phyloP scores from a whole-genome alignment of 108 stramenopile genomes.

The Cyclotella baltica region DNA sequence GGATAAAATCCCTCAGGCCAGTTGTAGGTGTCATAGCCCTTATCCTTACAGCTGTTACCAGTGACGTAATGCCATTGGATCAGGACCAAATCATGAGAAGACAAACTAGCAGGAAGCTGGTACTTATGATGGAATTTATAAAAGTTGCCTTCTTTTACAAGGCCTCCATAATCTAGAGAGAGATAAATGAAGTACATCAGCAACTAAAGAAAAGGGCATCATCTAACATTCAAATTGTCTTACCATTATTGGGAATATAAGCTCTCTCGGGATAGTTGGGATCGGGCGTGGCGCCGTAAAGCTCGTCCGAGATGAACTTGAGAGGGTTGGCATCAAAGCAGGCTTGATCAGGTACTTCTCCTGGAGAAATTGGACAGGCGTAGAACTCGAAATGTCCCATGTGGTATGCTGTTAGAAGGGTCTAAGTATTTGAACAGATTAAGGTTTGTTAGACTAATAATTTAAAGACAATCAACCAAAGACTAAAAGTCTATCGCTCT shows the following conservation, averaged over 20 bases:
- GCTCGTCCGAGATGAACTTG: constrained; percentile 58
- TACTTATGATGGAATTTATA: constrained; percentile 27
- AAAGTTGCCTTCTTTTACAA: no score
- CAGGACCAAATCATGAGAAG: constrained; percentile 50
- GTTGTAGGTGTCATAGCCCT: constrained; percentile 41
- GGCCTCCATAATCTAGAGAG: no score
- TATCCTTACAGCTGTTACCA: constrained; percentile 60
- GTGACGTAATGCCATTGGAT: constrained; percentile 84
- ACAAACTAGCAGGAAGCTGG: constrained; percentile 25
- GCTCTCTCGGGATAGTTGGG: constrained; percentile 60
- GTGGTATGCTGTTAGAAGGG: constrained; percentile 62
- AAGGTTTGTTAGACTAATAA: no score
- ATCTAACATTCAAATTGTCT: background rate
- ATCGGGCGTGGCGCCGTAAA: constrained; percentile 58
- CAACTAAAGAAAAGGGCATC: no score
- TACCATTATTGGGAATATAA: constrained; percentile 53
- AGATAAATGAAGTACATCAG: no score
- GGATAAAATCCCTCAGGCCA: constrained; percentile 39
- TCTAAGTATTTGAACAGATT: no score
- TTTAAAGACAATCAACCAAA: no score
- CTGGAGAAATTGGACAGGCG: constrained; percentile 53
- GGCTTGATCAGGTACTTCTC: constrained; percentile 55
- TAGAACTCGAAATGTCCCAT: constrained; percentile 61
- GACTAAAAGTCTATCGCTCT: no score
- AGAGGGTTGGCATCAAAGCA: constrained; percentile 63